phyloP scores from a whole-genome alignment of 371 early-diverging fungal species.

The Apophysomyces variabilis region DNA sequence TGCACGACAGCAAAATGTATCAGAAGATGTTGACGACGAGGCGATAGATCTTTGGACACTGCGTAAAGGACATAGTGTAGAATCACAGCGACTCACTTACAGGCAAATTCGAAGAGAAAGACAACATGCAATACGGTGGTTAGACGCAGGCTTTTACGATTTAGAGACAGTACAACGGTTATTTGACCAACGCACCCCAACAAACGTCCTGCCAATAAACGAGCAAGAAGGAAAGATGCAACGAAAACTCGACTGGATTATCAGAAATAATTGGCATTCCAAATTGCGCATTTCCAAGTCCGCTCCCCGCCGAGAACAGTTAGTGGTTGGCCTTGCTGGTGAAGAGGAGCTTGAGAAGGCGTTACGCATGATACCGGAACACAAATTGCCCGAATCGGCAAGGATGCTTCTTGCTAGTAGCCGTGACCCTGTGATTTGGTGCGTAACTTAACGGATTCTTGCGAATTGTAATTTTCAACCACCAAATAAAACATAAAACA shows the following conservation, averaged over 20 bases:
- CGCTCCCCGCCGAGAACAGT: background rate
- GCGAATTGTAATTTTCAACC: no score
- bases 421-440: no score
- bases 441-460: no score
- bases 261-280: no score
- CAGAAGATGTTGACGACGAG: background rate
- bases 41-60: background rate
- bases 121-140: background rate
- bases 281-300: background rate
- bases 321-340: background rate
- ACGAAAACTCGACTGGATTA: background rate
- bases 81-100: background rate
- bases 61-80: background rate
- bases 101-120: background rate
- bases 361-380: background rate
- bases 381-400: background rate
- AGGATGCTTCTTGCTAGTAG: background rate
- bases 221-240: background rate
- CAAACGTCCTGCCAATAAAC: background rate
- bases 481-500: no score
- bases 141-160: background rate
- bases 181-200: background rate
- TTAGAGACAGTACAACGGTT: background rate
- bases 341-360: constrained; percentile 13
- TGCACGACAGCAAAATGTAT: background rate